Conservation (phyloP, 2,329 filamentous ascomycete genomes). For the Cordyceps farinosa region DNA sequence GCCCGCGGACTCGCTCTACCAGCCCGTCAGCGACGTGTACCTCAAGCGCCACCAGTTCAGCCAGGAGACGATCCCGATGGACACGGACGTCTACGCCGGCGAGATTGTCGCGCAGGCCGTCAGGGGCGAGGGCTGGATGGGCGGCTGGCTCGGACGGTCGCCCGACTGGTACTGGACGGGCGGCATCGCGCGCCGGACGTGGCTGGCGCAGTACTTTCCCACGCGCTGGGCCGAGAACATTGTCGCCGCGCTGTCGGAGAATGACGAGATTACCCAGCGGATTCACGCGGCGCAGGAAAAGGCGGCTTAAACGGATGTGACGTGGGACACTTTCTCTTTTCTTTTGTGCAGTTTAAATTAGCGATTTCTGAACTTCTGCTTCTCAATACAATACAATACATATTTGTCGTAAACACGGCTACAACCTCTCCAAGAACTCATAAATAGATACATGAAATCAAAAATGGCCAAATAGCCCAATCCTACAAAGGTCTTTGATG, state of each 20-base stretch:
- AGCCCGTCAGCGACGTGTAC: constrained; percentile 44
- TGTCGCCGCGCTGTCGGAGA: constrained; percentile 8
- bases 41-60: constrained; percentile 44
- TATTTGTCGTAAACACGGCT: too few relatives aligned
- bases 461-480: too few relatives aligned
- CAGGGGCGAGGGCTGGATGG: constrained; percentile 32
- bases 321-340: neutral
- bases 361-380: neutral
- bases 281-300: constrained; percentile 1
- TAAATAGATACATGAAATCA: too few relatives aligned
- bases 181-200: constrained; percentile 7
- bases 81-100: constrained; percentile 41
- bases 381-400: too few relatives aligned
- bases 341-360: neutral
- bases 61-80: constrained; percentile 45
- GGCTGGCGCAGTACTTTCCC: constrained; percentile 14
- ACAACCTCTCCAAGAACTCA: too few relatives aligned
- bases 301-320: neutral
- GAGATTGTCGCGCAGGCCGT: constrained; percentile 43
- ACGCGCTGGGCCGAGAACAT: constrained; percentile 7
- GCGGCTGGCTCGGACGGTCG: constrained; percentile 23
- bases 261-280: constrained; percentile 4
- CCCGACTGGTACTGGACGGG: constrained; percentile 24
- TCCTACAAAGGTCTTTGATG: neutral
- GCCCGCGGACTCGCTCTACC: constrained; percentile 46